A percentile compares a stretch with the other conserved stretches of the same genome.
These are phyloP conservation scores for Firmiana major DNA, from an alignment of 345 rosid species.

Conservation along the genomic window DNA sequence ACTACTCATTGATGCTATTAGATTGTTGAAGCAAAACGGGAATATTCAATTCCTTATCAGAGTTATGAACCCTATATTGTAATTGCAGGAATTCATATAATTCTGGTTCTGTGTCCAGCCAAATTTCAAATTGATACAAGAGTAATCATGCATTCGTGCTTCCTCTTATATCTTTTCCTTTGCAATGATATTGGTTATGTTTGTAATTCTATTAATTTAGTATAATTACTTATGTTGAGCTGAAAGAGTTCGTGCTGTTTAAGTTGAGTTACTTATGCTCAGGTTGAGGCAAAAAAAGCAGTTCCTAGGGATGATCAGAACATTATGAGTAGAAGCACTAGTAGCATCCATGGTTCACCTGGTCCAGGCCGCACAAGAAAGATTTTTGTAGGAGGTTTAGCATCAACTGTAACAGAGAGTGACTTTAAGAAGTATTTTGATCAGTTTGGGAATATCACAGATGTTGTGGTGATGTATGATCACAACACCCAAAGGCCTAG, in stretches of 20 bases:
- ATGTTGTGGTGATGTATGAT: constrained; percentile 81
- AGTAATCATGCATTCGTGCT: constrained; percentile 14
- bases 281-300: constrained; percentile 83
- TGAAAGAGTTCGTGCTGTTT: not conserved
- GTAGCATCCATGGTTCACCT: constrained; percentile 63
- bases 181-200: constrained; percentile 9
- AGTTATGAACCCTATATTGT: constrained; percentile 29
- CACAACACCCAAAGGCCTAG: constrained; percentile 79
- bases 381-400: constrained; percentile 79
- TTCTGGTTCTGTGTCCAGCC: constrained; percentile 31
- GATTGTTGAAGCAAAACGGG: constrained; percentile 3
- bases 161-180: constrained; percentile 16
- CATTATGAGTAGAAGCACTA: constrained; percentile 37
- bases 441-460: constrained; percentile 69
- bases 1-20: not conserved
- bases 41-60: constrained; percentile 15
- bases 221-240: constrained; percentile 3
- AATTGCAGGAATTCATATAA: constrained; percentile 29
- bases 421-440: constrained; percentile 76
- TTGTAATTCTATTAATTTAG: not conserved
- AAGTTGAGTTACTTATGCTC: constrained; percentile 20
- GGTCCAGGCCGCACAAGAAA: constrained; percentile 62
- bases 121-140: constrained; percentile 27
- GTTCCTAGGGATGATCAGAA: constrained; percentile 78
- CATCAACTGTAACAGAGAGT: constrained; percentile 72